These are phyloP conservation scores for Globisporangium paddicum DNA, from an alignment of 352 stramenopile species.

Conservation along the genomic window DNA sequence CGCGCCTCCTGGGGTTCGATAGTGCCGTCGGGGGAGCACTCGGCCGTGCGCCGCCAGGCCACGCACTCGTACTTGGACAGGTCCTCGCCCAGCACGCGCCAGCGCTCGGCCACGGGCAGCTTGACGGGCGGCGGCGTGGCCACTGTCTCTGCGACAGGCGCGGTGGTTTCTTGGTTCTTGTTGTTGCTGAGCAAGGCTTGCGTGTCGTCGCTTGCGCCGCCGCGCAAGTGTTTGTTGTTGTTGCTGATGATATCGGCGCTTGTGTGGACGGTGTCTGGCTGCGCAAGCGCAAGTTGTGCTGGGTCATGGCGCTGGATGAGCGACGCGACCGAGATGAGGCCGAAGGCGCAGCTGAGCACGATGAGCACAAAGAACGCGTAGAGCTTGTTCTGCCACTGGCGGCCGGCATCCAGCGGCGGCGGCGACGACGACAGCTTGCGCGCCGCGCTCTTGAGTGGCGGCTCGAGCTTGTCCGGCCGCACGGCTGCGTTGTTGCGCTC, in stretches of 20 bases:
- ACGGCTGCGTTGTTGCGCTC: slow-evolving; percentile 10
- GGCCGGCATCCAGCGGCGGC: not conserved
- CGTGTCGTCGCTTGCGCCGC: slow-evolving; percentile 10
- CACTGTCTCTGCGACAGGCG: not conserved
- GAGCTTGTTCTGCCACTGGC: slow-evolving; percentile 12
- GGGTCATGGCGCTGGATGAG: slow-evolving; percentile 48
- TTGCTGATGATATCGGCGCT: not conserved
- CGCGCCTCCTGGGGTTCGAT: slow-evolving; percentile 26
- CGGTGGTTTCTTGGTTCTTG: not conserved
- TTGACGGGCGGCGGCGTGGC: slow-evolving; percentile 7
- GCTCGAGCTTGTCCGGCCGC: slow-evolving; percentile 8
- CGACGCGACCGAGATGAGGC: slow-evolving; percentile 47
- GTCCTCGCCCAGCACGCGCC: slow-evolving; percentile 15
- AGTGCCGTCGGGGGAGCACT: slow-evolving; percentile 36
- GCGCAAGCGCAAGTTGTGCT: not conserved
- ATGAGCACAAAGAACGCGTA: slow-evolving; percentile 35
- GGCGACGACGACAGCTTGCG: not conserved
- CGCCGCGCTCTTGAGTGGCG: slow-evolving; percentile 1
- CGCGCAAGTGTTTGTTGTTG: slow-evolving; percentile 11
- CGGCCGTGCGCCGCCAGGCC: slow-evolving; percentile 36
- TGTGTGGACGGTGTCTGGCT: slow-evolving; percentile 1
- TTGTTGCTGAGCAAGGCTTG: slow-evolving; percentile 9
- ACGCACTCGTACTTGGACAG: slow-evolving; percentile 46
- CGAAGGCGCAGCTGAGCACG: slow-evolving; percentile 44
- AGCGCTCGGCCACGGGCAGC: slow-evolving; percentile 8